Evolutionary conservation across 2,329 filamentous ascomycete species (phyloP).

Genomic region (Fusarium buxicola): DNA sequence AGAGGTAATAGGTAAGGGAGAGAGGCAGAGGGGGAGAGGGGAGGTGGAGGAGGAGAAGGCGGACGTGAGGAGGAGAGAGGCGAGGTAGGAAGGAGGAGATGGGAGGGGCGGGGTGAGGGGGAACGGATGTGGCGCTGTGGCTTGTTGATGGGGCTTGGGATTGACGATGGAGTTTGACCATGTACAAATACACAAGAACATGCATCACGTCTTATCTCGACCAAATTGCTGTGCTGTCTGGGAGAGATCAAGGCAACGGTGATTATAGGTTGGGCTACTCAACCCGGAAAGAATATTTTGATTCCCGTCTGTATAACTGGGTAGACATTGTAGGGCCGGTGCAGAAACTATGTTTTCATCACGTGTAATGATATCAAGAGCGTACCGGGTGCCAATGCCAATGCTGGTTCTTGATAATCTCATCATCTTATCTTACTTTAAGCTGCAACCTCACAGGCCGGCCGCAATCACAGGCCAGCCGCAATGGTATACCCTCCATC

Average conservation of each 20-base stretch:
- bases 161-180: neutral
- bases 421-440: constrained; percentile 4
- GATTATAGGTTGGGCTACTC: no score
- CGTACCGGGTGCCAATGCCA: no score
- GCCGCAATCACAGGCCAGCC: constrained; percentile 50
- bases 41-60: constrained; percentile 27
- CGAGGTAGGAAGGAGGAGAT: constrained; percentile 35
- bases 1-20: constrained; percentile 3
- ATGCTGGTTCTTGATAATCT: neutral
- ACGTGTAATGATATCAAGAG: no score
- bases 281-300: no score
- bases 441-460: constrained; percentile 31
- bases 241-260: no score
- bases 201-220: no score
- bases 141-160: constrained; percentile 10
- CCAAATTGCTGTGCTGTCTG: no score
- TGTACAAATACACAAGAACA: neutral
- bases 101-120: neutral
- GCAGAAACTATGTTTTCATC: no score
- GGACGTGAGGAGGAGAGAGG: constrained; percentile 30
- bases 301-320: no score
- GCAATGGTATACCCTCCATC: constrained; percentile 59
- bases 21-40: constrained; percentile 23
- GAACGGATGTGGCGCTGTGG: constrained; percentile 27
- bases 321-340: no score